Evolutionary conservation across 169 alveolate species (phyloP), one percentile per base, ranked within the genome.

Genomic region (Cytauxzoon felis): DNA sequence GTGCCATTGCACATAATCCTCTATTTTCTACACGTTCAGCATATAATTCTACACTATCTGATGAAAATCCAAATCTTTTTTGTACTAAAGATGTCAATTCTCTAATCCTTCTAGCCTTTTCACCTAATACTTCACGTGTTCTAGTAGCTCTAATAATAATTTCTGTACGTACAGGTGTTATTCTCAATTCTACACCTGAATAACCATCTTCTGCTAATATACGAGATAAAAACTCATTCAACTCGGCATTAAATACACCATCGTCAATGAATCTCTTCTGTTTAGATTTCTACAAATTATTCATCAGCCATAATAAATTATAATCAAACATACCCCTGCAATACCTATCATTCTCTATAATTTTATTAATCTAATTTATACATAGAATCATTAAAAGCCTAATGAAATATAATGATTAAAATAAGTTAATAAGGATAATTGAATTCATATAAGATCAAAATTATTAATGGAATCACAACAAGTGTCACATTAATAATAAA

Each of bases 201-300:
- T 95, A 96, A 29, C 99, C 99, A 76, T 94, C 98, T 63, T 96
- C 98, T 11, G 98, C 98, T 50, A 98, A 92, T 27, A 96, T 91
- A 57, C 98, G 90, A 47, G 97, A 91, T 48, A 98, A 93, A 88
- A 98, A 95, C 76, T 96, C 99, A 84, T 96, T 95, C 61, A 98
- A 92, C 88, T 98, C 99, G 42, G 99, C 99, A 81, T 96, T 87
- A 95, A 96, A 96, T 61, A 98, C 98, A 47, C 99, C 99, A 76
- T 98, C 99, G 56, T 93, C 94, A 42, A 98, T 96, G 90, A 98
- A 96, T 91, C 96, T 93, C 42, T 95, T 85, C 78, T 92, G 93
- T 85, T 93, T 95, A 78, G 96, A 91, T 62, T 90, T 88, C 93
- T 91, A 80, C n/a, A 53, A 47, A 48, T 27, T 45, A 32, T 21